phyloP scores from a whole-genome alignment of 2,329 filamentous ascomycete genomes.

The Amauroascus niger region DNA sequence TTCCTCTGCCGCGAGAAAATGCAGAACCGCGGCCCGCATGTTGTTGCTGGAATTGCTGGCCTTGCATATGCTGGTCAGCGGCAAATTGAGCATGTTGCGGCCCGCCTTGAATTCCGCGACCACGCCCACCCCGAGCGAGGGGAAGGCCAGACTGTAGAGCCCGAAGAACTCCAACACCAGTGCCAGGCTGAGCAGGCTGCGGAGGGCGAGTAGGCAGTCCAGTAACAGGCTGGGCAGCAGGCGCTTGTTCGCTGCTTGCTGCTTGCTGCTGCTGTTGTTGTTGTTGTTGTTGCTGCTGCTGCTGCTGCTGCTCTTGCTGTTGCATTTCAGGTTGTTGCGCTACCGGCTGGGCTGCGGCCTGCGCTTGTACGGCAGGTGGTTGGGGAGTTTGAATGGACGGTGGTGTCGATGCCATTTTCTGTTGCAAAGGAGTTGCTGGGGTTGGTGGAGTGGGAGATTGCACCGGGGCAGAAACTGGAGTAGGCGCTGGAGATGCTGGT shows the following conservation, averaged over 20 bases:
- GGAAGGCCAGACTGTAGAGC: conserved; percentile 39
- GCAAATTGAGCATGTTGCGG: conserved; percentile 28
- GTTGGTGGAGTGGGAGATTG: conserved; percentile 8
- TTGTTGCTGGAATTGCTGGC: conserved; percentile 26
- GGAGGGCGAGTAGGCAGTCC: conserved; percentile 19
- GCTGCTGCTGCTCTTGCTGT: conserved; percentile 6
- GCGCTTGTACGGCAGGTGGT: neutral
- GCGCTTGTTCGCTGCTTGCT: conserved; percentile 19
- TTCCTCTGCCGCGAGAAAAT: conserved; percentile 33
- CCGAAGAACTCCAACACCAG: conserved; percentile 35
- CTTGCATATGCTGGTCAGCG: conserved; percentile 21
- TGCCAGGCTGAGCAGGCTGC: conserved; percentile 23
- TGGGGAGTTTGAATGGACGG: conserved; percentile 5
- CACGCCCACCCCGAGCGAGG: conserved; percentile 34
- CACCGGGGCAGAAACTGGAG: conserved; percentile 16
- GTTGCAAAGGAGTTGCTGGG: conserved; percentile 17
- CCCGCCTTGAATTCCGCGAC: conserved; percentile 23
- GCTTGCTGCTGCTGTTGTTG: conserved; percentile 13
- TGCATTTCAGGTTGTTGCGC: neutral
- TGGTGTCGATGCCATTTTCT: conserved; percentile 14
- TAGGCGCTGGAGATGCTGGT: conserved; percentile 14
- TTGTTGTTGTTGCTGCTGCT: conserved; percentile 11
- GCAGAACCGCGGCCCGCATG: conserved; percentile 29
- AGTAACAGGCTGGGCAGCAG: conserved; percentile 26
- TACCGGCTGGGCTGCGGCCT: neutral